These are phyloP conservation scores for Acrocalymma vagum DNA, from an alignment of 2,329 filamentous ascomycete genomes.

Conservation along the genomic window DNA sequence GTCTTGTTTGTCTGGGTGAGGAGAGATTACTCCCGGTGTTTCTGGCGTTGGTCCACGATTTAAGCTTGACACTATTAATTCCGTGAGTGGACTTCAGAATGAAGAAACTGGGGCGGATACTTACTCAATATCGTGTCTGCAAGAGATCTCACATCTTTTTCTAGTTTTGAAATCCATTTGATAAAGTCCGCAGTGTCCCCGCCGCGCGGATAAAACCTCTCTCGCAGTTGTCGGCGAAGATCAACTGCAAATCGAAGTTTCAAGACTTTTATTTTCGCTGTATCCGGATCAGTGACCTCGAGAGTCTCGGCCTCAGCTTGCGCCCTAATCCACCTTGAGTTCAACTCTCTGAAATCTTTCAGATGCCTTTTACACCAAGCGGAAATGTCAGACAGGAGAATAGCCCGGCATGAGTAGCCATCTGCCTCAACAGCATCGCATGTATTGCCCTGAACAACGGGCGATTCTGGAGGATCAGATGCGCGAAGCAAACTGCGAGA, in stretches of 20 bases:
- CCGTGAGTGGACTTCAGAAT: background rate
- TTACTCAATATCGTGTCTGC: slow-evolving; percentile 35
- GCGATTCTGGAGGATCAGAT: slow-evolving; percentile 28
- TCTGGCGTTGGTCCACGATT: slow-evolving; percentile 23
- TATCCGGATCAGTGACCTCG: slow-evolving; percentile 13
- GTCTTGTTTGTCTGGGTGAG: slow-evolving; percentile 15
- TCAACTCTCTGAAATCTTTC: slow-evolving; percentile 25
- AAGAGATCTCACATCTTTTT: slow-evolving; percentile 24
- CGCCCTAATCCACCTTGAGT: slow-evolving; percentile 18
- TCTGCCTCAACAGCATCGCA: slow-evolving; percentile 36
- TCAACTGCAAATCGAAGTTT: slow-evolving; percentile 33
- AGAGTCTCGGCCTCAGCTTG: slow-evolving; percentile 29
- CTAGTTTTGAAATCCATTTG: slow-evolving; percentile 33
- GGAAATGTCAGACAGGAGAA: slow-evolving; percentile 19
- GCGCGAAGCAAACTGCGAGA: slow-evolving; percentile 14
- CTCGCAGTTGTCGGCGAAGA: slow-evolving; percentile 27
- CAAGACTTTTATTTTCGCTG: slow-evolving; percentile 30
- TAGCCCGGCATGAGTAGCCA: slow-evolving; percentile 23
- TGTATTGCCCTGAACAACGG: slow-evolving; percentile 3
- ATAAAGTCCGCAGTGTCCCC: slow-evolving; percentile 24
- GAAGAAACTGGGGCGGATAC: too few relatives aligned
- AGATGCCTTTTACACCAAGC: slow-evolving; percentile 31
- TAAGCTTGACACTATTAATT: slow-evolving; percentile 25
- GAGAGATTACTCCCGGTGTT: slow-evolving; percentile 19
- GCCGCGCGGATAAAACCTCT: slow-evolving; percentile 33